Evolutionary conservation across 164 flowering plant genomes (phyloP).

Genomic region (Magnolia kwangsiensis): DNA sequence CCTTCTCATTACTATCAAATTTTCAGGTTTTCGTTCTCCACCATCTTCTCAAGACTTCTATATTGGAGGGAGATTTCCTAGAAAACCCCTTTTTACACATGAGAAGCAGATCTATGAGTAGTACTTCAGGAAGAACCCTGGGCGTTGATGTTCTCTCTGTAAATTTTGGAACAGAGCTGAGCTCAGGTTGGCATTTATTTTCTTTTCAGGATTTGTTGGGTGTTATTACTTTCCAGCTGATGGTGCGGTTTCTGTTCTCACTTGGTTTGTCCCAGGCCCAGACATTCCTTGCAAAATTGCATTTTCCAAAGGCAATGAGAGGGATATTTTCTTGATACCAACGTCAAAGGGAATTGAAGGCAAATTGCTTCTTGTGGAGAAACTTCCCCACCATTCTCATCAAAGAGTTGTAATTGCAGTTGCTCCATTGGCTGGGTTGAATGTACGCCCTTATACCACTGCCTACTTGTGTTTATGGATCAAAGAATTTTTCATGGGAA

Average conservation of each 20-base stretch:
- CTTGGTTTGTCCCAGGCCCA: slow-evolving; percentile 30
- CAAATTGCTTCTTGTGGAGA: slow-evolving; percentile 51
- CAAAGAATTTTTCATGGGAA: neutral
- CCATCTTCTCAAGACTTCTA: slow-evolving; percentile 43
- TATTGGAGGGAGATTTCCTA: slow-evolving; percentile 25
- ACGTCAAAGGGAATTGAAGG: slow-evolving; percentile 42
- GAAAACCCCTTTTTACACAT: slow-evolving; percentile 29
- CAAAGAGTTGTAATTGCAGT: slow-evolving; percentile 50
- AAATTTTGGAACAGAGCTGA: slow-evolving; percentile 45
- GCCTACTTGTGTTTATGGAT: neutral
- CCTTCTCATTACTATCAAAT: neutral
- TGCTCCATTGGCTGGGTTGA: slow-evolving; percentile 61
- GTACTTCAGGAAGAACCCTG: slow-evolving; percentile 23
- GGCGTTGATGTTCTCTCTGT: slow-evolving; percentile 38
- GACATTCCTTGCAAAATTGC: slow-evolving; percentile 55
- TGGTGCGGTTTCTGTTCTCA: neutral
- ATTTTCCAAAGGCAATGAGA: slow-evolving; percentile 36
- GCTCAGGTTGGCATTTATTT: slow-evolving; percentile 37
- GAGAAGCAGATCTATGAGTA: slow-evolving; percentile 18
- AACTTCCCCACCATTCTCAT: slow-evolving; percentile 40
- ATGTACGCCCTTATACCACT: slow-evolving; percentile 32
- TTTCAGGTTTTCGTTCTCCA: slow-evolving; percentile 54
- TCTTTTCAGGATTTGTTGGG: neutral
- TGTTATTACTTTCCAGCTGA: slow-evolving; percentile 2
- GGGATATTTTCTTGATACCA: slow-evolving; percentile 49